A percentile compares a stretch with the other conserved stretches of the same genome.
These are phyloP conservation scores for Alternaria sp. DNA, from an alignment of 2,329 filamentous ascomycete species.

Conservation along the genomic window DNA sequence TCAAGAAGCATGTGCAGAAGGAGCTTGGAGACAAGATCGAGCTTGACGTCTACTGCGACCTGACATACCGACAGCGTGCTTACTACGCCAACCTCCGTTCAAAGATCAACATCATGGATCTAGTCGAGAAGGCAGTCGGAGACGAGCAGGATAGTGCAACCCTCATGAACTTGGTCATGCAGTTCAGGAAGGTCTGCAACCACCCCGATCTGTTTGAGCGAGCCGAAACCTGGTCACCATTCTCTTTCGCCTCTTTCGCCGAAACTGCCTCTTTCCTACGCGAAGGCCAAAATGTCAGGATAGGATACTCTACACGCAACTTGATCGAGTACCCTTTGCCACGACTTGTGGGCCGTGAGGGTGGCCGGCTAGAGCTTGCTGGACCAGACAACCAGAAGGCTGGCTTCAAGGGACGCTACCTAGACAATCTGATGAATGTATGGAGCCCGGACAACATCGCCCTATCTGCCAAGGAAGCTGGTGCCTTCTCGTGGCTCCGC, in stretches of 20 bases:
- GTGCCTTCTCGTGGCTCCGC: conserved; percentile 86
- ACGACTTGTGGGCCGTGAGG: conserved; percentile 80
- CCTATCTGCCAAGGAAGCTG: conserved; percentile 66
- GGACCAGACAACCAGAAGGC: conserved; percentile 76
- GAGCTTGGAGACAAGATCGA: conserved; percentile 99
- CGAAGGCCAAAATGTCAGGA: conserved; percentile 79
- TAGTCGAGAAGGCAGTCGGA: conserved; percentile 95
- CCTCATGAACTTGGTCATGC: conserved; percentile 99
- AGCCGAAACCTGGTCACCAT: conserved; percentile 87
- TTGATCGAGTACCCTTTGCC: conserved; percentile 86
- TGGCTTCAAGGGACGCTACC: conserved; percentile 80
- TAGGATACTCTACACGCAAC: conserved; percentile 88
- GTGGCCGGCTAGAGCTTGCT: conserved; percentile 76
- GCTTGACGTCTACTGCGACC: conserved; percentile 91
- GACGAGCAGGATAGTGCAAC: conserved; percentile 96
- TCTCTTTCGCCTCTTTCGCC: conserved; percentile 84
- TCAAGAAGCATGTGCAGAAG: conserved; percentile 99
- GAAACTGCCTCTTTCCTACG: conserved; percentile 95
- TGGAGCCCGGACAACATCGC: conserved; percentile 83
- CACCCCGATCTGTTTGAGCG: conserved; percentile 97
- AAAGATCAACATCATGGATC: conserved; percentile 98
- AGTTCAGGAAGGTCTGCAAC: conserved; percentile 99
- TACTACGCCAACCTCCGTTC: conserved; percentile 93
- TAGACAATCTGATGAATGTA: conserved; percentile 86
- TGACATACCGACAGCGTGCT: conserved; percentile 94